A percentile compares a stretch with the other conserved stretches of the same genome.
These are phyloP conservation scores for Vitis cinerea DNA, from an alignment of 164 flowering plant genomes.

Conservation along the genomic window DNA sequence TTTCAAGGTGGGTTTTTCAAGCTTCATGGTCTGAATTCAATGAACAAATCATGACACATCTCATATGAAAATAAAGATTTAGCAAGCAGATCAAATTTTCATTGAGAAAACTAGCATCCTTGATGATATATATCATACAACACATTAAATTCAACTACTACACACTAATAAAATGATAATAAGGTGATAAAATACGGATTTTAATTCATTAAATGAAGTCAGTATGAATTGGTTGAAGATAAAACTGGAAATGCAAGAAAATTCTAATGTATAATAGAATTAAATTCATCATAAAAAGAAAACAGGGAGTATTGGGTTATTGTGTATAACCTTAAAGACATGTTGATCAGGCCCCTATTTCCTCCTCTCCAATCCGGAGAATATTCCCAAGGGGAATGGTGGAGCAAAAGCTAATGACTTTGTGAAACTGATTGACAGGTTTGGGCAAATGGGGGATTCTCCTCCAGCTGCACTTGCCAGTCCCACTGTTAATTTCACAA, in stretches of 20 bases:
- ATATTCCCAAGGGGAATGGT: slow-evolving; percentile 32
- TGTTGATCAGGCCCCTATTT: neutral
- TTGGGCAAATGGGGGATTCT: slow-evolving; percentile 55
- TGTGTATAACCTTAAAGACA: neutral
- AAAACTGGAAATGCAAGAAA: too few species aligned
- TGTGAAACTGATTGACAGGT: slow-evolving; percentile 56
- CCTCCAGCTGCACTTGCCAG: slow-evolving; percentile 51
- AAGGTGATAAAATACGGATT: neutral
- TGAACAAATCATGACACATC: too few species aligned
- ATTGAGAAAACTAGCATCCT: too few species aligned
- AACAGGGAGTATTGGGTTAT: too few species aligned
- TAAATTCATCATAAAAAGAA: too few species aligned
- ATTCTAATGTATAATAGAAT: too few species aligned
- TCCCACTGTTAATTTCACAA: slow-evolving; percentile 40
- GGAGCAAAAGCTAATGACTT: slow-evolving; percentile 62
- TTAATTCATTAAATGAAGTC: neutral
- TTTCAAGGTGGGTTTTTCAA: too few species aligned
- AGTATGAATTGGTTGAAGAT: too few species aligned
- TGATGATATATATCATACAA: too few species aligned
- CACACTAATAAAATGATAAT: neutral
- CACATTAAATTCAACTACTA: neutral
- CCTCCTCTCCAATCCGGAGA: slow-evolving; percentile 11
- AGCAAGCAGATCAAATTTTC: neutral
- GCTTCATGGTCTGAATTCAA: too few species aligned
- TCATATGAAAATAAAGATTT: neutral